Percentiles rank a stretch among this genome's conserved stretches.
These are phyloP conservation scores for Cryptosporidium viatorum DNA, from an alignment of 169 alveolate species.

Conservation along the genomic window DNA sequence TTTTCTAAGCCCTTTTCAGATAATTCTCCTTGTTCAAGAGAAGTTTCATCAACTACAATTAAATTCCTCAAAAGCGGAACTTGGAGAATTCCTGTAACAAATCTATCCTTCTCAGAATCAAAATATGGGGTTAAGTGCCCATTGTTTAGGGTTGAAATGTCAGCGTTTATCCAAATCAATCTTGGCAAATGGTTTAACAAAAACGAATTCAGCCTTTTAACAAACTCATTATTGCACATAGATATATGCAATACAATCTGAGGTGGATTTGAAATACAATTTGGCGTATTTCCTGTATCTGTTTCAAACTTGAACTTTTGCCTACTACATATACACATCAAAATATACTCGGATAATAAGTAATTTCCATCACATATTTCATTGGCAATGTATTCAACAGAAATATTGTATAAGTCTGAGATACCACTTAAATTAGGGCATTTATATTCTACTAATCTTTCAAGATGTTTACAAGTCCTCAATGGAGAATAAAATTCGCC, in stretches of 20 bases:
- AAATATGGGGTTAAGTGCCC: conserved; percentile 19
- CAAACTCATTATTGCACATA: conserved; percentile 36
- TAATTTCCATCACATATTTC: conserved; percentile 3
- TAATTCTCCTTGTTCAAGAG: conserved; percentile 32
- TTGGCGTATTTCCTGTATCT: not conserved
- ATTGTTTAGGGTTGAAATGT: not conserved
- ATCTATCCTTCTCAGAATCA: conserved; percentile 8
- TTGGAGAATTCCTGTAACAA: conserved; percentile 61
- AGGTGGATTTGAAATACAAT: not conserved
- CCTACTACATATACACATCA: conserved; percentile 33
- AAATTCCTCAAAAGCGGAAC: conserved; percentile 39
- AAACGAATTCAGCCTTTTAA: not conserved
- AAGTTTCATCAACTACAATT: conserved; percentile 39
- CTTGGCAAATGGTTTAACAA: conserved; percentile 20
- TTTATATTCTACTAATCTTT: not conserved
- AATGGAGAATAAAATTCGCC: conserved; percentile 14
- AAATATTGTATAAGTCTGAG: not conserved
- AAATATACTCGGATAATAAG: conserved; percentile 54
- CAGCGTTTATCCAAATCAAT: conserved; percentile 1
- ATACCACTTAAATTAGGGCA: not conserved
- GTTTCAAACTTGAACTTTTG: not conserved
- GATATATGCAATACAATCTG: conserved; percentile 34
- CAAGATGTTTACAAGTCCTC: conserved; percentile 1
- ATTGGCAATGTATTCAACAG: conserved; percentile 21
- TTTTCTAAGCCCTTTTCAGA: conserved; percentile 47